phyloP scores from a whole-genome alignment of 352 stramenopile species.

The Blastocystis sp. region DNA sequence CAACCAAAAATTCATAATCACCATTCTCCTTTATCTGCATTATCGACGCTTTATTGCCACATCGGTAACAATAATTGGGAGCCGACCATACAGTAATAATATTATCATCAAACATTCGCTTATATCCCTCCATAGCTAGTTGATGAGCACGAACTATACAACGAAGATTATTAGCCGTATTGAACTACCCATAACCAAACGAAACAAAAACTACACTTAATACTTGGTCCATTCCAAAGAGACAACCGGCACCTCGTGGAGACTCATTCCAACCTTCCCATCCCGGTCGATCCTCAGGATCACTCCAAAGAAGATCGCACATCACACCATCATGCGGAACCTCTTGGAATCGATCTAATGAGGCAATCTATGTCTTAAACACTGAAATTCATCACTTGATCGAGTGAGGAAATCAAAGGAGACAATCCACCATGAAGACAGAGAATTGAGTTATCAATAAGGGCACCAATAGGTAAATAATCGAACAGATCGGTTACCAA shows the following conservation, averaged over 20 bases:
- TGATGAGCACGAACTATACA: conserved; percentile 96
- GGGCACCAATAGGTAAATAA: conserved; percentile 93
- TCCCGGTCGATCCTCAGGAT: conserved; percentile 91
- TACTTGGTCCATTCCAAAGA: conserved; percentile 96
- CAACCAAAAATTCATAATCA: conserved; percentile 64
- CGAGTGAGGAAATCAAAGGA: conserved; percentile 77
- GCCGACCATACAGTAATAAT: conserved; percentile 87
- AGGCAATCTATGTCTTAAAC: conserved; percentile 68
- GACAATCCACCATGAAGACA: conserved; percentile 96
- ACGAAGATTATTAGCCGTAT: conserved; percentile 93
- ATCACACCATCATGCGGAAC: conserved; percentile 94
- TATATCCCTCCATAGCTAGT: conserved; percentile 88
- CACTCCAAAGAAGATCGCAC: conserved; percentile 93
- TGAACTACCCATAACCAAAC: conserved; percentile 86
- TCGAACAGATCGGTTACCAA: conserved; percentile 81
- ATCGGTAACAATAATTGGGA: conserved; percentile 88
- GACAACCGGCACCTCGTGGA: conserved; percentile 91
- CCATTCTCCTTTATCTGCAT: conserved; percentile 71
- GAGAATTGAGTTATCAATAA: conserved; percentile 99
- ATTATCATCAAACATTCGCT: conserved; percentile 85
- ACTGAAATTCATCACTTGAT: conserved; percentile 75
- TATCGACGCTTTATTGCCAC: conserved; percentile 72
- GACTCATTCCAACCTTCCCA: conserved; percentile 88
- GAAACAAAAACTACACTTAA: conserved; percentile 85
- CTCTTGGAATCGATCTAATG: conserved; percentile 95